Conservation (phyloP, 169 alveolate genomes). For the Sarcocystis neurona region DNA sequence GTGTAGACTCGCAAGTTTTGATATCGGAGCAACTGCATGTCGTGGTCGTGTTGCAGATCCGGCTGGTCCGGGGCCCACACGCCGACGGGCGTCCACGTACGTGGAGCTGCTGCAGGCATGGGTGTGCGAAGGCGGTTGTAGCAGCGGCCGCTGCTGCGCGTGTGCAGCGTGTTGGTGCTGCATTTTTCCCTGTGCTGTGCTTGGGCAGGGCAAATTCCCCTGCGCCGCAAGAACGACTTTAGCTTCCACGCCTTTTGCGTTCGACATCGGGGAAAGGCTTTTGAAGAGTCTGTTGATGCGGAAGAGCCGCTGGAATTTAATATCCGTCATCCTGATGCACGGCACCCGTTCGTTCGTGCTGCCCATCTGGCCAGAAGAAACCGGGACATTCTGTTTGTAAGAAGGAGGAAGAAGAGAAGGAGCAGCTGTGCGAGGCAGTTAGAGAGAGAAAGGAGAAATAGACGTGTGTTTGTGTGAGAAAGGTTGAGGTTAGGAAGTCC, state of each 20-base stretch:
- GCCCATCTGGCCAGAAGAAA: slow-evolving; percentile 13
- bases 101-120: no score
- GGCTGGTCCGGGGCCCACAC: no score
- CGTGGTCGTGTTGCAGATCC: no score
- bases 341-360: slow-evolving; percentile 19
- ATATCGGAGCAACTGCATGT: no score
- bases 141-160: no score
- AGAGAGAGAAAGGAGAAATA: background rate
- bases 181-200: background rate
- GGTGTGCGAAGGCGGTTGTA: no score
- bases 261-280: slow-evolving; percentile 18
- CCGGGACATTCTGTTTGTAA: slow-evolving; percentile 18
- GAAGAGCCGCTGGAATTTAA: slow-evolving; percentile 23
- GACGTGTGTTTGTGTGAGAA: no score
- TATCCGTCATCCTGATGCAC: background rate
- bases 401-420: background rate
- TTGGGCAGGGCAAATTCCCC: slow-evolving; percentile 1
- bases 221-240: background rate
- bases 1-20: no score
- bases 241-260: slow-evolving; percentile 9
- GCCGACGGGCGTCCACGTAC: no score
- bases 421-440: background rate
- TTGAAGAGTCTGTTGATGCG: slow-evolving; percentile 22
- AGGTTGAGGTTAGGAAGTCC: no score
- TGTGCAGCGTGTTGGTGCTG: background rate